Base-by-base conservation (phyloP, 2,329 filamentous ascomycete species). In the Salinomyces thailandicus region DNA sequence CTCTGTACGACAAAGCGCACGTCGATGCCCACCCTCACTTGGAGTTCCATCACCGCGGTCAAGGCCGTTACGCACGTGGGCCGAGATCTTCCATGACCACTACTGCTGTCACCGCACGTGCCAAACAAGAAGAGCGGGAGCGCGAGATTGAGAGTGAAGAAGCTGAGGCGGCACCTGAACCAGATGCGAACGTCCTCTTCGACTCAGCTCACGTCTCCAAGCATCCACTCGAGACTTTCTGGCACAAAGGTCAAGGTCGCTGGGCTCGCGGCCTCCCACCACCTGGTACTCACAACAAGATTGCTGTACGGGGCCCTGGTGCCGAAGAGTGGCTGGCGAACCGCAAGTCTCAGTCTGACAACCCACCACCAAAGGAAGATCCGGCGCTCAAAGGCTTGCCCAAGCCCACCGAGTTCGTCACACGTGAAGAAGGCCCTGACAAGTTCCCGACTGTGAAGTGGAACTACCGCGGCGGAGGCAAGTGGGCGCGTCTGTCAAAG, bases 391-490 rank as follows among this genome's bases (percentile, higher is more conserved):
- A 43, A 8, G 42, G 36, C 14, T 8, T n/a, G 22, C 50, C 52
- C n/a, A 35, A 37, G 5, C 26, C 47, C 15, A 46, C 46, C 14
- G 50, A 47, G 16, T 45, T 58, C 2, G 32, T 58, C 12, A 46
- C 40, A 15, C 48, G 44, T 24, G 43, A 45, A n/a, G 54, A 58
- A 29, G 52, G 54, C 9, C 53, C 53, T 4, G 51, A 54, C n/a
- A 46, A 47, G 24, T 58, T 44, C 36, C 54, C 54, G 4, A 31
- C 48, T 8, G 38, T 53, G 14, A 38, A 39, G 3, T 58, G 54
- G 54, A 30, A 48, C 27, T 58, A 58, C 28, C 48, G 54, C 18
- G 54, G 54, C 6, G 54, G 54, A 18, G 54, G 54, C 9, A 58
- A 57, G 33, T 57, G 54, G 51, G 45, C 48, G 28, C 37, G 49